Conservation (phyloP, 139 green algal genomes). For the Chlamydomonas sp. region DNA sequence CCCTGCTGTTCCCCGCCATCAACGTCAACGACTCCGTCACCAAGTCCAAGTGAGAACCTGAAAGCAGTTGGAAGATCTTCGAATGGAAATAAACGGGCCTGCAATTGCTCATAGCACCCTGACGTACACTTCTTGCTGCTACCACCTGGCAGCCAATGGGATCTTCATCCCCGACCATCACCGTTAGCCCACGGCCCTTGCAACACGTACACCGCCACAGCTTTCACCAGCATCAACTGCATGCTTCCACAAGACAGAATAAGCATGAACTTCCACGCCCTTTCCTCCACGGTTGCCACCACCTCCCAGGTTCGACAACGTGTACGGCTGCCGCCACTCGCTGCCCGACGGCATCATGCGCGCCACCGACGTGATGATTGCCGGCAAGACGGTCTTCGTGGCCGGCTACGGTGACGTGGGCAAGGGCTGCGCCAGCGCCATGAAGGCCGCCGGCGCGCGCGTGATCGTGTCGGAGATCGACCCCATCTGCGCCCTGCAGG, state of each 20-base stretch:
- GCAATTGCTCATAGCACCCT: too few relatives aligned
- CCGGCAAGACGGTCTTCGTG: constrained; percentile 74
- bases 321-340: constrained; percentile 99
- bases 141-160: too few relatives aligned
- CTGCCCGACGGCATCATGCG: constrained; percentile 99
- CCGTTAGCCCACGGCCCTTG: too few relatives aligned
- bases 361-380: constrained; percentile 98
- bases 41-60: constrained; percentile 92
- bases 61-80: too few relatives aligned
- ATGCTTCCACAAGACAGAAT: too few relatives aligned
- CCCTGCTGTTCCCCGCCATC: constrained; percentile 99
- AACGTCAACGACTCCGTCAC: constrained; percentile 99
- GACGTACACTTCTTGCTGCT: too few relatives aligned
- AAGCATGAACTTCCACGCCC: too few relatives aligned
- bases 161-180: too few relatives aligned
- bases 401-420: constrained; percentile 99
- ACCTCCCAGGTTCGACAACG: constrained; percentile 93
- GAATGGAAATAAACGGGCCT: too few relatives aligned
- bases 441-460: constrained; percentile 96
- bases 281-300: too few relatives aligned
- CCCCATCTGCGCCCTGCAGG: constrained; percentile 99
- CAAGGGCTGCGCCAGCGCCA: constrained; percentile 96
- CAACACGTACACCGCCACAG: too few relatives aligned
- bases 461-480: constrained; percentile 98
- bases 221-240: too few relatives aligned